phyloP scores from a whole-genome alignment of 371 early-diverging fungal genomes.

The Rhizomucor miehei region DNA sequence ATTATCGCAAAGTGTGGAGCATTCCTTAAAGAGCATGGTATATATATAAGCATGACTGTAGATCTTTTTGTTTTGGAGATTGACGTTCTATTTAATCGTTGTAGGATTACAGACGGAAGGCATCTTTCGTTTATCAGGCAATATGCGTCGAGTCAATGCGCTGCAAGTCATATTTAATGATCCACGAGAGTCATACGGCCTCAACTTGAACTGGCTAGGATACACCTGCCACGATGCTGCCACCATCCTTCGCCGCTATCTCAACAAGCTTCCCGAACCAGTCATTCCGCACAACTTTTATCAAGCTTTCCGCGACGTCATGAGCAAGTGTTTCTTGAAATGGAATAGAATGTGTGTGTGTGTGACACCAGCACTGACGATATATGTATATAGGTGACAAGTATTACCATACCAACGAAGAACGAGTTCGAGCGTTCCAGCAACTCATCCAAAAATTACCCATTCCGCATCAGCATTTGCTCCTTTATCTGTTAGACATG shows the following conservation, averaged over 20 bases:
- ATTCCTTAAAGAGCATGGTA: slow-evolving; percentile 45
- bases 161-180: slow-evolving; percentile 57
- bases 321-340: slow-evolving; percentile 22
- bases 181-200: slow-evolving; percentile 58
- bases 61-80: background rate
- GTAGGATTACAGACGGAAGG: slow-evolving; percentile 19
- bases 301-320: slow-evolving; percentile 52
- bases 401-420: background rate
- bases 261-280: slow-evolving; percentile 63
- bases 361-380: slow-evolving; percentile 2
- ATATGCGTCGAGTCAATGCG: slow-evolving; percentile 56
- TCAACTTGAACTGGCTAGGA: slow-evolving; percentile 53
- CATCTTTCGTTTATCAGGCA: slow-evolving; percentile 26
- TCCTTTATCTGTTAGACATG: slow-evolving; percentile 62
- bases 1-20: slow-evolving; percentile 49
- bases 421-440: slow-evolving; percentile 31
- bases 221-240: slow-evolving; percentile 66
- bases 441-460: slow-evolving; percentile 52
- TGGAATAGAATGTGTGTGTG: background rate
- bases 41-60: background rate
- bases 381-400: slow-evolving; percentile 28
- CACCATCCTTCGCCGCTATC: slow-evolving; percentile 54
- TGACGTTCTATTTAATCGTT: background rate
- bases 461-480: slow-evolving; percentile 51
- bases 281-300: slow-evolving; percentile 55